These are phyloP conservation scores for Mycena indigotica DNA, from an alignment of 768 basidiomycete genomes.

Conservation along the genomic window DNA sequence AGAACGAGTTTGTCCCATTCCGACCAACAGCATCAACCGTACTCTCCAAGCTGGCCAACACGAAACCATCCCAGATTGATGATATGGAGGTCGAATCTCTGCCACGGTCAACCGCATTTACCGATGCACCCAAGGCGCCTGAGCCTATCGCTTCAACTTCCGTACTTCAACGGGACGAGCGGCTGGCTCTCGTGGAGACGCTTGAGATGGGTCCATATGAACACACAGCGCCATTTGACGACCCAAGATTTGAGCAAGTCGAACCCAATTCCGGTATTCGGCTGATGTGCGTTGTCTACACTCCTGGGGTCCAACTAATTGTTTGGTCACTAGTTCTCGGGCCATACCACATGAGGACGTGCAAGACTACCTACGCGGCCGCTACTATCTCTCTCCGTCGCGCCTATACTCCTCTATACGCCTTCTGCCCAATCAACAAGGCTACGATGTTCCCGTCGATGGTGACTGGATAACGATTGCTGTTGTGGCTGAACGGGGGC, in stretches of 20 bases:
- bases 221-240: slow-evolving; percentile 68
- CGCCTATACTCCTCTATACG: slow-evolving; percentile 85
- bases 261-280: slow-evolving; percentile 93
- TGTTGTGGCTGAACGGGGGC: slow-evolving; percentile 89
- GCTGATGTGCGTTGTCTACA: slow-evolving; percentile 60
- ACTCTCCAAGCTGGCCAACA: slow-evolving; percentile 19
- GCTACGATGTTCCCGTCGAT: slow-evolving; percentile 87
- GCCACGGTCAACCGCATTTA: slow-evolving; percentile 37
- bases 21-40: slow-evolving; percentile 7
- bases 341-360: slow-evolving; percentile 72
- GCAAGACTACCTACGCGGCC: slow-evolving; percentile 76
- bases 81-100: slow-evolving; percentile 12
- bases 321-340: slow-evolving; percentile 59
- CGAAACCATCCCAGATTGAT: slow-evolving; percentile 10
- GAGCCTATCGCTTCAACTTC: slow-evolving; percentile 1
- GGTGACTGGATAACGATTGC: slow-evolving; percentile 97
- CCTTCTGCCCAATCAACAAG: slow-evolving; percentile 73
- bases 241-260: slow-evolving; percentile 72
- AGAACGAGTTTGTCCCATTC: slow-evolving; percentile 5
- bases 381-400: slow-evolving; percentile 89
- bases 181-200: slow-evolving; percentile 72
- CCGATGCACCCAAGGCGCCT: slow-evolving; percentile 35
- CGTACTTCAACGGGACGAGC: slow-evolving; percentile 54
- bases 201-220: slow-evolving; percentile 78
- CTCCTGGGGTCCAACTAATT: slow-evolving; percentile 6